Evolutionary conservation across 139 green algal genomes (phyloP), one percentile per base, ranked within the genome.

Genomic region (Chlamydomonas sphaeroides): DNA sequence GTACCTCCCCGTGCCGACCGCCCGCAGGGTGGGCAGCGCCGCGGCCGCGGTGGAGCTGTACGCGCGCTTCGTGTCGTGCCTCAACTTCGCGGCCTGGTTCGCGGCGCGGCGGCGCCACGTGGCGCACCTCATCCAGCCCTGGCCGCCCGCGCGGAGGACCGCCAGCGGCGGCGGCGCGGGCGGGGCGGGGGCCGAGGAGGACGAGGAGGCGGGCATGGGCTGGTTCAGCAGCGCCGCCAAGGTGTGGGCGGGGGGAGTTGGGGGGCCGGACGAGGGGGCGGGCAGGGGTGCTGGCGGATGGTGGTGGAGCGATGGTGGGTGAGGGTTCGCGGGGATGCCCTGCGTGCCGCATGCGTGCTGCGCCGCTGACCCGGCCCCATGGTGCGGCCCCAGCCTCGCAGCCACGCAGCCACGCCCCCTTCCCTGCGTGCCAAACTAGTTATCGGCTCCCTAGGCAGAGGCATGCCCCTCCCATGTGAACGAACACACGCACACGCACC

Each of bases 71-170:
- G 48, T 96, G 39, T 76, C 80, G 21, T 87, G 68, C 21, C 77
- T 88, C 67, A 94, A 96, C 85, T 95, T 98, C 74, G 45, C 51
- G 42, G 48, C 77, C 59, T 97, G 94, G 94, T 92, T 97, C n/a
- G 78, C 85, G 38, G 65, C 85, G 48, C 86, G 84, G 56, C 89
- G 87, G 8, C 53, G 51, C 5, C 75, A 65, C 75, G 42, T 82
- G 75, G 61, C 75, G 59, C 75, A 82, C 75, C 62, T 82, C 32
- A 82, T 72, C 26, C 56, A 36, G 32, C 74, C 74, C 35, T 36
- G 6, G 35, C 32, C 23, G 68, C 10, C n/a, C 30, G 41, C 26
- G 73, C 48, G 15, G 18, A n/a, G n/a, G n/a, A 2, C 35, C 25
- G 56, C 2, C 17, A 8, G n/a, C 20, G 36, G 56, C 30, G 57